These are phyloP conservation scores for Begonia masoniana DNA, from an alignment of 306 rosid species.

Conservation along the genomic window DNA sequence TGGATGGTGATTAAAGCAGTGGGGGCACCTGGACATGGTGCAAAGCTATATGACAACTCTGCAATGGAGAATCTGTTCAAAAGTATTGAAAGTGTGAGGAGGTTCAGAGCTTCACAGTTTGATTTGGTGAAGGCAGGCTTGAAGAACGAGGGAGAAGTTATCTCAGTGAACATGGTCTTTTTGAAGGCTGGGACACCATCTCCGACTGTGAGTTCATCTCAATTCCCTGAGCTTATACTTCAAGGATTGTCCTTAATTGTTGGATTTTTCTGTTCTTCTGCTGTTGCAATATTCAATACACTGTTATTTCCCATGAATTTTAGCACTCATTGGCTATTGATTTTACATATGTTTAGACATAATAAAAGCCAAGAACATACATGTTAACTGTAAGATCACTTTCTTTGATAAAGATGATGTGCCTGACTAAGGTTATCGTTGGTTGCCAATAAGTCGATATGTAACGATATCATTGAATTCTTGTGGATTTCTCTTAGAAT, in stretches of 20 bases:
- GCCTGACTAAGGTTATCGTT: no score
- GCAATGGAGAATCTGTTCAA: slow-evolving; percentile 88
- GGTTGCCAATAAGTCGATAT: no score
- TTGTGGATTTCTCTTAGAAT: no score
- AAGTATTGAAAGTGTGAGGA: slow-evolving; percentile 68
- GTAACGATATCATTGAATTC: no score
- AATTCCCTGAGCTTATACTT: no score
- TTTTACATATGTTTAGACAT: no score
- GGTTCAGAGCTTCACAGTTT: slow-evolving; percentile 74
- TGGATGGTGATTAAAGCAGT: slow-evolving; percentile 79
- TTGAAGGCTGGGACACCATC: slow-evolving; percentile 84
- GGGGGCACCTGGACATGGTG: slow-evolving; percentile 92
- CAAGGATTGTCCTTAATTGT: background rate
- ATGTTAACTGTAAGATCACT: no score
- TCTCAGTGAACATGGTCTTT: slow-evolving; percentile 73
- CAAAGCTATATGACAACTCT: slow-evolving; percentile 82
- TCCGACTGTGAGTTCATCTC: slow-evolving; percentile 56
- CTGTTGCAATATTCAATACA: no score
- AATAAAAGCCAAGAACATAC: no score
- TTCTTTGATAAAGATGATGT: no score
- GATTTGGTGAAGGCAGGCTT: slow-evolving; percentile 74
- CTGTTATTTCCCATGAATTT: no score
- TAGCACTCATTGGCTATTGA: no score
- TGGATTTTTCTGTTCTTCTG: background rate
- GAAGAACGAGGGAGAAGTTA: slow-evolving; percentile 69